phyloP scores from a whole-genome alignment of 768 basidiomycete genomes.

The Suillus paluster region DNA sequence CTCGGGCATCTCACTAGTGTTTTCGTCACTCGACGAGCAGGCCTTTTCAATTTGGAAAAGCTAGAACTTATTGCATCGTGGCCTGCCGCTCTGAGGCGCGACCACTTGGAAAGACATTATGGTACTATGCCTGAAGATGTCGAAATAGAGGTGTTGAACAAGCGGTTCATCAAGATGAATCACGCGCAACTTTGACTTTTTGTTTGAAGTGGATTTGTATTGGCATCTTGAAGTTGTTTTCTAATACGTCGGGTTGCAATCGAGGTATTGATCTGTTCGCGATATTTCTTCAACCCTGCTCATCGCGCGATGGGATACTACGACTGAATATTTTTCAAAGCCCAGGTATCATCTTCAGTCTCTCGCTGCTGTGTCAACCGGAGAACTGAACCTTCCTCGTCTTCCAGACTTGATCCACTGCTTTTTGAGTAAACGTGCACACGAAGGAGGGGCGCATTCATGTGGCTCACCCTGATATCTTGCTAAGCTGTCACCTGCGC shows the following conservation, averaged over 20 bases:
- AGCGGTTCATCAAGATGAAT: not conserved
- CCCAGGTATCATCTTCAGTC: too few species aligned
- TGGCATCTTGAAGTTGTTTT: not conserved
- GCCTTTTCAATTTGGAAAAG: constrained; percentile 1
- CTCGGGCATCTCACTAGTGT: not conserved
- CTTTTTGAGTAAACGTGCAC: too few species aligned
- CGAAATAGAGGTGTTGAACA: constrained; percentile 5
- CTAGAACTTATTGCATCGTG: not conserved
- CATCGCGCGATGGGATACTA: too few species aligned
- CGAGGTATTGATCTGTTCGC: not conserved
- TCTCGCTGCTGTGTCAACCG: too few species aligned
- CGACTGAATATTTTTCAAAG: too few species aligned
- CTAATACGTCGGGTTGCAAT: not conserved
- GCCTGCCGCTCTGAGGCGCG: constrained; percentile 1
- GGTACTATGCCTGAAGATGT: not conserved
- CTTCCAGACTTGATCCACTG: too few species aligned
- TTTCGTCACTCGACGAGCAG: constrained; percentile 1
- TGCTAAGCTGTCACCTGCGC: too few species aligned
- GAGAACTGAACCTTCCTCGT: too few species aligned
- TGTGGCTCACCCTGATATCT: too few species aligned
- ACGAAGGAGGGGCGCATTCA: too few species aligned
- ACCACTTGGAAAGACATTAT: constrained; percentile 4
- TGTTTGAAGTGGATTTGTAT: not conserved
- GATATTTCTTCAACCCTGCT: too few species aligned
- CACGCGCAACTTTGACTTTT: not conserved